Percentiles rank a stretch among this genome's conserved stretches.
Conservation (phyloP, 2,329 filamentous ascomycete species). For the Tolypocladium amazonense region DNA sequence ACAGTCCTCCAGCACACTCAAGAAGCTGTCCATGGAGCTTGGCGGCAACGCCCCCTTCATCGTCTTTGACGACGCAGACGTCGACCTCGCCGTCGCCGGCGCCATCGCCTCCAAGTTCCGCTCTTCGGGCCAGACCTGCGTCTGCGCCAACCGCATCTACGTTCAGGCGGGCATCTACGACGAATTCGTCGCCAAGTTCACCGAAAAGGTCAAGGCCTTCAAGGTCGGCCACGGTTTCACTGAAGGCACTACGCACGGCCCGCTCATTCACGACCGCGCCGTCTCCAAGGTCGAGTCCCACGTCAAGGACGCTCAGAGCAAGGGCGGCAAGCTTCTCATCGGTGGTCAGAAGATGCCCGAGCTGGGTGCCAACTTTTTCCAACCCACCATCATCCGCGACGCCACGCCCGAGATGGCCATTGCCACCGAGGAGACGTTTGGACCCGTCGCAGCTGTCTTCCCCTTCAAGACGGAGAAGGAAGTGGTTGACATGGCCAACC, state of each 20-base stretch:
- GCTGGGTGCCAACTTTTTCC: slow-evolving; percentile 76
- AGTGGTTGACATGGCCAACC: slow-evolving; percentile 75
- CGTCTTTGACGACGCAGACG: slow-evolving; percentile 88
- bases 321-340: slow-evolving; percentile 64
- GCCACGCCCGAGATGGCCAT: slow-evolving; percentile 82
- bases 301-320: slow-evolving; percentile 65
- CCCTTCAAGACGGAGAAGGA: slow-evolving; percentile 82
- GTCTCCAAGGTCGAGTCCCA: slow-evolving; percentile 70
- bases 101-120: slow-evolving; percentile 87
- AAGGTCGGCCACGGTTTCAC: slow-evolving; percentile 67
- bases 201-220: slow-evolving; percentile 62
- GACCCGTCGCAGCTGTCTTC: slow-evolving; percentile 84
- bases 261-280: slow-evolving; percentile 76
- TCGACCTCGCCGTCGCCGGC: slow-evolving; percentile 74
- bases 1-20: slow-evolving; percentile 74
- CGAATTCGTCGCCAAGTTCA: slow-evolving; percentile 56
- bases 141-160: slow-evolving; percentile 77
- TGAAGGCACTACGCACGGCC: slow-evolving; percentile 64
- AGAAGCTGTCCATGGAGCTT: slow-evolving; percentile 77
- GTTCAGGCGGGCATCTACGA: slow-evolving; percentile 73
- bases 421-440: slow-evolving; percentile 85
- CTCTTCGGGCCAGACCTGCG: slow-evolving; percentile 89
- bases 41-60: slow-evolving; percentile 95
- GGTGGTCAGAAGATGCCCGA: slow-evolving; percentile 67
- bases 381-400: slow-evolving; percentile 78